phyloP scores from a whole-genome alignment of 768 basidiomycete species.

The Pulveroboletus sp. region DNA sequence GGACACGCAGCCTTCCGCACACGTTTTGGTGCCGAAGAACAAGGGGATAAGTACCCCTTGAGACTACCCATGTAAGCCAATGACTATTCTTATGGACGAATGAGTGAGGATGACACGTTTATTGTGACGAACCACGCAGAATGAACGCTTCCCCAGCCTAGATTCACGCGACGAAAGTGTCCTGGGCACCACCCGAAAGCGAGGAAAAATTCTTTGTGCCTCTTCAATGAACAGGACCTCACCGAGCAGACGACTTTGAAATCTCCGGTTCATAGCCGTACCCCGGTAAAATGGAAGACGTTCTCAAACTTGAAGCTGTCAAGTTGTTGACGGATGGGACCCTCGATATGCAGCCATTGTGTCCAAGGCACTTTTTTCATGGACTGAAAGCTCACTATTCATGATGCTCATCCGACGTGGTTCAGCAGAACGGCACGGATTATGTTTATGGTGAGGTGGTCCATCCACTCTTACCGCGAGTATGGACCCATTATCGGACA shows the following conservation, averaged over 20 bases:
- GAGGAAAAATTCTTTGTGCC: background rate
- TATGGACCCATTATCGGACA: background rate
- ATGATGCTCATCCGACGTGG: slow-evolving; percentile 28
- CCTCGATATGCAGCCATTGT: slow-evolving; percentile 17
- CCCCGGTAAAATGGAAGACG: slow-evolving; percentile 16
- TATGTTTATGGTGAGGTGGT: slow-evolving; percentile 15
- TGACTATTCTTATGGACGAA: slow-evolving; percentile 17
- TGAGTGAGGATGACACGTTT: slow-evolving; percentile 10
- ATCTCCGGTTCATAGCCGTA: slow-evolving; percentile 17
- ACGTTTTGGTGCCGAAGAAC: slow-evolving; percentile 17
- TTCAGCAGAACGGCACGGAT: slow-evolving; percentile 21
- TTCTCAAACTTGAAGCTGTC: background rate
- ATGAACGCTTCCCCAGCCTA: background rate
- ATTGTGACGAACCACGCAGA: background rate
- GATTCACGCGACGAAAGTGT: slow-evolving; percentile 10
- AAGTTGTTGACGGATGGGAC: slow-evolving; percentile 13
- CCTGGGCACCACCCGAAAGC: background rate
- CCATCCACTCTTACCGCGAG: slow-evolving; percentile 19
- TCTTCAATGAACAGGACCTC: background rate
- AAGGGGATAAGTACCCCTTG: slow-evolving; percentile 16
- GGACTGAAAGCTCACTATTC: slow-evolving; percentile 38
- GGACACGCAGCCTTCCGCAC: slow-evolving; percentile 24
- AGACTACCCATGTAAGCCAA: slow-evolving; percentile 7
- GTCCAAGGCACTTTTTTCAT: slow-evolving; percentile 24
- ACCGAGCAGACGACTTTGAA: slow-evolving; percentile 7